Evolutionary conservation across 257 asterid genomes (phyloP), one percentile per base, ranked within the genome.

Genomic region (Rubia yunnanensis): DNA sequence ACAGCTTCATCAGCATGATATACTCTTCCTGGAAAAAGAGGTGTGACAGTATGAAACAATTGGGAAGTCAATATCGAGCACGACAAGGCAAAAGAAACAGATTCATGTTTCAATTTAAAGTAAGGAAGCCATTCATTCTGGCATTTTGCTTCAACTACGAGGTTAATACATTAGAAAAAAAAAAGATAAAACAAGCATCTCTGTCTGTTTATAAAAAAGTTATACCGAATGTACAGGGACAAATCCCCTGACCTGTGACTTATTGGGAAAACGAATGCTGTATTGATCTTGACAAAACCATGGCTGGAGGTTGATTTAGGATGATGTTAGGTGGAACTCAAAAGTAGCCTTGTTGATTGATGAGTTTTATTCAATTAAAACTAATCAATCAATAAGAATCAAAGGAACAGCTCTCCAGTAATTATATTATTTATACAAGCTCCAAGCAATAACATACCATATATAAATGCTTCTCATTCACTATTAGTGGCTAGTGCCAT

Each of bases 1-100:
- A 73, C 50, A 73, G 56, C 69, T 79, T 82, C 73, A 77, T 88
- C 88, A 32, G 73, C 69, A 64, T 55, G 81, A 62, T 41, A 59
- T 67, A 72, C 36, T 50, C 67, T 78, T 67, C 88, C 89, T 81
- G 81, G 55, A 53, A 63, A 75, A 32, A 63, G 23, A 67, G 71
- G 66, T 10, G 76, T 17, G 60, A 58, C 70, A 74, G 44, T 49
- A 69, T 44, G 65, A 35, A 48, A 17, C 9, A 26, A 39, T 15
- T 18, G 50, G 1, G 3, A 18, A 39, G 5, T 15, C 3, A 32
- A 15, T 50, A 53, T 31, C 17, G 2, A 49, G 22, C 6, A 62
- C 26, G 56, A 41, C 27, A 27, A 7, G 52, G 2, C 18, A 20
- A 14, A 44, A 59, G 18, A 46, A 15, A 48, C 20, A 31, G 20